Base-by-base conservation (phyloP, 176 grass and related monocot species). In the Avena insularis region DNA sequence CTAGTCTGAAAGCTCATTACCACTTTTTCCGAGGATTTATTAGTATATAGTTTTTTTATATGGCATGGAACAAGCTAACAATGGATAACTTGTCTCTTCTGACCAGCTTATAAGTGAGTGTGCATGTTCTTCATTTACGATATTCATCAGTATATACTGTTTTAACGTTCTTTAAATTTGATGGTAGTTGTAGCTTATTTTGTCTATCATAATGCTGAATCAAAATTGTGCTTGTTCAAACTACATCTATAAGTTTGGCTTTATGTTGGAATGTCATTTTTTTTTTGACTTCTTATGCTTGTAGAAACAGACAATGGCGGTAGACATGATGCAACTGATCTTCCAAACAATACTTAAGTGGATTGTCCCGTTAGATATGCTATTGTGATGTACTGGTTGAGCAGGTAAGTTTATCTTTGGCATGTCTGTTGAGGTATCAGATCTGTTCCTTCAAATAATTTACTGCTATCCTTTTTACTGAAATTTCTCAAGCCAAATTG, bases 241-340 rank as follows among this genome's bases (percentile, higher is more conserved):
- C 58, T 71, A 71, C 9, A 10, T 20, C 8, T 21, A 61, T 61
- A 19, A 20, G 58, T 61, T 61, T 23, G 58, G 20, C 20, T 23
- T 61, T 23, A 9, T 8, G 58, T 61, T 21, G 20, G 58, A 61
- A 21, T 61, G 8, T 21, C 58, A 61, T 23, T 23, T 8, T 20
- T 23, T 11, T 16, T 70, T 70, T 43, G 35, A 70, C 35, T 70
- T 20, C 66, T 70, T 10, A 40, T 70, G 36, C 16, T 70, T 43
- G 9, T 33, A 69, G 66, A 69, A 17, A 69, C 35, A 11, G 35
- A 8, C 8, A 70, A 19, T 70, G 67, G 67, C 40, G 40, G 40
- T 43, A 43, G 40, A 43, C 40, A 43, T 70, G 67, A 43, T 70
- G 67, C 67, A 70, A 19, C 67, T 43, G 67, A 70, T 40, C 67